Base-by-base conservation (phyloP, 2,329 filamentous ascomycete genomes). In the Ceratocystis destructans region DNA sequence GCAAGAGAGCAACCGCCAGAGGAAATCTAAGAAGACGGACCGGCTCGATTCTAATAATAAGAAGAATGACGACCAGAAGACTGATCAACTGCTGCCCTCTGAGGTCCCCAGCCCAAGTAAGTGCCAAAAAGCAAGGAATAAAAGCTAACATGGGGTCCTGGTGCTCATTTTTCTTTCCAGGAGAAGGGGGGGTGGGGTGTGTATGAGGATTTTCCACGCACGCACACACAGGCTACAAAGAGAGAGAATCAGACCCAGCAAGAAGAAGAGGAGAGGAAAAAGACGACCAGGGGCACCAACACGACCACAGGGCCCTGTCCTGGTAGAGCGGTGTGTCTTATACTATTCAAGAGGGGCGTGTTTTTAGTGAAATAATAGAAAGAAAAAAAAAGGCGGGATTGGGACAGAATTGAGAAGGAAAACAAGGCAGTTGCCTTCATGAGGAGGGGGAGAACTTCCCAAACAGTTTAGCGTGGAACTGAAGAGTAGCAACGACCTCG, bases 11-110 rank as follows among this genome's bases (percentile, higher is more conserved):
- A 57, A 28, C 17, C n/a, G 46, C 46, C 41, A 57, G 62, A 50
- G 33, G 10, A 45, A 41, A 25, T 41, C 12, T 31, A 15, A 22
- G 25, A 12, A 33, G 50, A 37, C 22, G 46, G 46, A 64, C 28
- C 25, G 50, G 62, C 46, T 48, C 62, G 62, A 57, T 57, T 53
- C 46, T 64, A 64, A 64, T 53, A 64, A 57, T 53, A 55, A 41
- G 62, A 64, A 44, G 46, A 53, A 64, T 41, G 28, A 59, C 28
- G 28, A 31, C 55, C 55, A 59, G 55, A 37, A 37, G 55, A 53
- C 48, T 25, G 48, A 59, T 33, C 55, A 59, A 37, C 55, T 25
- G 33, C 55, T 59, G 55, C 8, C 55, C 55, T 59, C 17, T 37
- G 55, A 59, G 55, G 31, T 33, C 28, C 28, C 25, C 55, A 59